Base-by-base conservation (phyloP, 1,284 basidiomycete species). In the Gomphus bonarii region DNA sequence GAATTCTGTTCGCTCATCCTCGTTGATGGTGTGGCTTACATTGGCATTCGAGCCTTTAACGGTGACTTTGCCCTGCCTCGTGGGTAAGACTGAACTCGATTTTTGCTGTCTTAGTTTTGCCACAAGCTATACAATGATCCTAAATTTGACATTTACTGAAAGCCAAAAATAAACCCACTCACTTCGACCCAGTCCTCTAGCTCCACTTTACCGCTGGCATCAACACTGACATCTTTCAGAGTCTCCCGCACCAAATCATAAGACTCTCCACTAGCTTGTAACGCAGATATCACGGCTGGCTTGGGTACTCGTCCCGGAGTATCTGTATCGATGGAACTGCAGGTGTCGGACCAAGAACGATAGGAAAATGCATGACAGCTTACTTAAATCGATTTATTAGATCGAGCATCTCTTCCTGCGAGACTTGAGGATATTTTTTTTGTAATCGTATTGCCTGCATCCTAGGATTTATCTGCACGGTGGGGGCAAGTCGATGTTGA, bases 161-260 rank as follows among this genome's bases (percentile, higher is more conserved):
- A 18, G 52, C 43, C 52, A 49, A 42, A 53, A 42, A 52, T 59
- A 48, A 63, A 59, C 57, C 54, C 20, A 61, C 82, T 59, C 65
- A 91, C 90, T 78, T 95, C 93, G 50, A 99, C 94, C 85, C 94
- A 99, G 70, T 99, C 95, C 64, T 99, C 97, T 59, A 99, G 75
- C 72, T 98, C 97, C 59, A 99, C 86, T 67, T 94, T 91, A 38
- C 97, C 97, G 64, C 88, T 92, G 7, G 95, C 87, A 68, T 99
- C 95, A 46, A 98, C 82, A 63, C 87, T 88, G 67, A 98, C 95
- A 63, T 88, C 81, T 75, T 99, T 99, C 69, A 99, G 77, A 0
- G 95, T 97, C 71, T 91, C 88, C 63, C 90, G 77, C 6, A 87
- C 93, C 57, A 84, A 78, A 74, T 97, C 94, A 66, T 97, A 97